These are phyloP conservation scores for Podaxis rugospora DNA, from an alignment of 768 basidiomycete genomes.

Conservation along the genomic window DNA sequence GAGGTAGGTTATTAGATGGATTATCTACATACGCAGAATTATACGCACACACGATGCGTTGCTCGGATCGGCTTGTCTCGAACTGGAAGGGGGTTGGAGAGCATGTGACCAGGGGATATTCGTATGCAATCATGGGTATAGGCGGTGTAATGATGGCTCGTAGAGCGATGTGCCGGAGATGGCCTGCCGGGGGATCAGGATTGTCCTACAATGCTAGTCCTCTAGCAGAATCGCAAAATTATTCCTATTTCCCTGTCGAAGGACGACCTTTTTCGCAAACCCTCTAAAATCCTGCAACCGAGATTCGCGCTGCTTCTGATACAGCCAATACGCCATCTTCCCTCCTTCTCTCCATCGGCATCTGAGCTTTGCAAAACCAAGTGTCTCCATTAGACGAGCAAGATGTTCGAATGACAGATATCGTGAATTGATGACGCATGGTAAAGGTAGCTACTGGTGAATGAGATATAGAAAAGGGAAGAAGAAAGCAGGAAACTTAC, in stretches of 20 bases:
- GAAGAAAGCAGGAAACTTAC: conserved; percentile 32
- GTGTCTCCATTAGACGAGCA: conserved; percentile 45
- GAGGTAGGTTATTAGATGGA: not conserved
- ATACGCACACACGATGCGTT: not conserved
- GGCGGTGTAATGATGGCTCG: no score
- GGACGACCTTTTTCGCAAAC: conserved; percentile 43
- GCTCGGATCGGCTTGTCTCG: not conserved
- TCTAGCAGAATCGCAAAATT: conserved; percentile 62
- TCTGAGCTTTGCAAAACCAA: conserved; percentile 63
- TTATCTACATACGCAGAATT: not conserved
- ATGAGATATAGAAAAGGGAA: not conserved
- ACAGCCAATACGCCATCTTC: conserved; percentile 89
- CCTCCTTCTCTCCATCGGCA: conserved; percentile 63
- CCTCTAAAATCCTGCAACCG: not conserved
- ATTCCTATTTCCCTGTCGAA: conserved; percentile 65
- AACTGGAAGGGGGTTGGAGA: not conserved
- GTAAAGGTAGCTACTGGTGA: conserved; percentile 65
- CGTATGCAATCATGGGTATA: no score
- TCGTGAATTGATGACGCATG: conserved; percentile 84
- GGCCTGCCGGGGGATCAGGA: not conserved
- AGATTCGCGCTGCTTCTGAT: conserved; percentile 35
- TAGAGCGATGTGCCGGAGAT: no score
- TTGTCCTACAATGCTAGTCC: not conserved
- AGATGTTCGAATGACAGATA: conserved; percentile 67
- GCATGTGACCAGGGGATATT: not conserved